Conservation (phyloP, 169 alveolate genomes). For the Besnoitia besnoiti region DNA sequence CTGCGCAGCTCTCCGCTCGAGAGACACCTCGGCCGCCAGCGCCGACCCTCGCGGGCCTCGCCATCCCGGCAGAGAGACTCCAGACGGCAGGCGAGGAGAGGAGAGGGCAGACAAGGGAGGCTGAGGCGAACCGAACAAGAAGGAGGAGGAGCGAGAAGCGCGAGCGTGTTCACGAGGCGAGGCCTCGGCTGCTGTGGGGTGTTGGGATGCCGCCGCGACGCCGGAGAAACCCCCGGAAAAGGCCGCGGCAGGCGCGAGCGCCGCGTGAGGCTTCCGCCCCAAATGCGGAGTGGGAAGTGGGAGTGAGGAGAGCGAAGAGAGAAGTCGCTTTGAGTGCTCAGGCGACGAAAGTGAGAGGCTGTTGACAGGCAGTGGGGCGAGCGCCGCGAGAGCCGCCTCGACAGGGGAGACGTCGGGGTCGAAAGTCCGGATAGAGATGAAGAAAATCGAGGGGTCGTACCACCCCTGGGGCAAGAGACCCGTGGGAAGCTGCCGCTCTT, state of each 20-base stretch:
- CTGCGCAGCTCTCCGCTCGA: background rate
- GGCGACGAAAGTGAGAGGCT: background rate
- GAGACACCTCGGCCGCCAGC: background rate
- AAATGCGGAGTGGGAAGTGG: background rate
- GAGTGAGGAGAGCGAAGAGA: background rate
- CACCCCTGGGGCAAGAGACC: conserved; percentile 78
- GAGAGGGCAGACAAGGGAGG: background rate
- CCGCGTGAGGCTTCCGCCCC: background rate
- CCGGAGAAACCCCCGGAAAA: background rate
- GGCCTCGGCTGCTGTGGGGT: background rate
- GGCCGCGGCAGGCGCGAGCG: background rate
- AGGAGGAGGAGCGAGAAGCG: too few relatives aligned
- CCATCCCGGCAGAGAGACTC: background rate
- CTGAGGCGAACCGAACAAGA: too few relatives aligned
- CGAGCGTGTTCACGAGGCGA: too few relatives aligned
- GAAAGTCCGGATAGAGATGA: conserved; percentile 55
- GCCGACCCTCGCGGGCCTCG: background rate
- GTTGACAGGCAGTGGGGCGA: conserved; percentile 58
- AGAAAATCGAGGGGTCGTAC: conserved; percentile 72
- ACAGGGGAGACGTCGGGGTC: conserved; percentile 8
- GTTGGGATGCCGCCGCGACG: background rate
- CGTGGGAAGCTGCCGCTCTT: conserved; percentile 71
- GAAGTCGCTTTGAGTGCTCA: too few relatives aligned
- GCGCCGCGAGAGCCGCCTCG: conserved; percentile 55
- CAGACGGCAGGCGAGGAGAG: background rate